Conservation (phyloP, 2,329 filamentous ascomycete genomes). For the Scolecobasidium constrictum region DNA sequence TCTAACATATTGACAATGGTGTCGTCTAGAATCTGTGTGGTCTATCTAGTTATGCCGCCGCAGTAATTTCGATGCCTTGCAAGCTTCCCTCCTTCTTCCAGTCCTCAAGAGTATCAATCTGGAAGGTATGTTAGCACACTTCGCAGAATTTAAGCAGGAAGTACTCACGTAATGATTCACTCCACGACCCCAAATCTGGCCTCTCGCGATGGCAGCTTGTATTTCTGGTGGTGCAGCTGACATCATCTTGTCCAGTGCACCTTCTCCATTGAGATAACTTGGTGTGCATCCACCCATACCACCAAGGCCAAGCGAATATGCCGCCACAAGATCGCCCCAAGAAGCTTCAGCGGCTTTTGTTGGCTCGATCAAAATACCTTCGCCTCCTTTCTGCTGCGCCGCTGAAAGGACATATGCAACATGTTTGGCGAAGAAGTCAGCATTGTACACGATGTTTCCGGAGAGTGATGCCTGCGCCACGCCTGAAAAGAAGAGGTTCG, state of each 20-base stretch:
- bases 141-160: not conserved
- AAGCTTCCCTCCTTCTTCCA: not conserved
- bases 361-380: slow-evolving; percentile 30
- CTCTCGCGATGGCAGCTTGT: not conserved
- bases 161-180: not conserved
- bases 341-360: slow-evolving; percentile 17
- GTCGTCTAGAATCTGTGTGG: too few relatives aligned
- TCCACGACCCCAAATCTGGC: not conserved
- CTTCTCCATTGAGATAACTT: slow-evolving; percentile 41
- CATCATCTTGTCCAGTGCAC: slow-evolving; percentile 11
- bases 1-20: too few relatives aligned
- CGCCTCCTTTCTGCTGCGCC: slow-evolving; percentile 19
- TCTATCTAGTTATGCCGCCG: too few relatives aligned
- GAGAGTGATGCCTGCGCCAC: not conserved
- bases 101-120: not conserved
- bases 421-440: slow-evolving; percentile 19
- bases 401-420: slow-evolving; percentile 33
- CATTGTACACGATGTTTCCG: slow-evolving; percentile 4
- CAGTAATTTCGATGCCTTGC: not conserved
- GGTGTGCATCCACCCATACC: slow-evolving; percentile 38
- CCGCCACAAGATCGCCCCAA: slow-evolving; percentile 23
- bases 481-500: slow-evolving; percentile 1
- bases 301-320: slow-evolving; percentile 15
- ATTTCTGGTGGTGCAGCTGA: not conserved
- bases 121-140: not conserved